Base-by-base conservation (phyloP, 352 stramenopile genomes). In the Phytophthora syringae region DNA sequence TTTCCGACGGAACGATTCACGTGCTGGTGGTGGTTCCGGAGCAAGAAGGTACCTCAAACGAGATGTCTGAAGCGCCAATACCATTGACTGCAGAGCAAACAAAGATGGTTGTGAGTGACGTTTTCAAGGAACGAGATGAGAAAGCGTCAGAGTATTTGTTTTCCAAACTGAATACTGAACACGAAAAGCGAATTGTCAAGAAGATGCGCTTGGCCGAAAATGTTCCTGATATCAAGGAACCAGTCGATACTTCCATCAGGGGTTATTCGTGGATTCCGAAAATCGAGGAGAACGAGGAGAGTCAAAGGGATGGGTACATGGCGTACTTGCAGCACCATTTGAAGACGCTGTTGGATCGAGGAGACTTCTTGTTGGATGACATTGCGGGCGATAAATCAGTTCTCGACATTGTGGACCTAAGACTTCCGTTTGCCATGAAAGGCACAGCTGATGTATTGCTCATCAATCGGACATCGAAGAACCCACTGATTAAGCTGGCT, bases 401-500 rank as follows among this genome's bases (percentile, higher is more conserved):
- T 20, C 59, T 70, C 18, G 40, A n/a, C 7, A 60, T 68, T 60
- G 57, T 62, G 15, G 64, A 74, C 25, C 50, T 64, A 48, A 53
- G 69, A 60, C 68, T 73, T 60, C 58, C 64, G 34, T 76, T 79
- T 43, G 37, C 43, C 47, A 49, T 80, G 52, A 68, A 72, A 9
- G 59, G 67, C 39, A 77, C 67, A 39, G 72, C 72, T 24, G 63
- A 72, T 49, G 52, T 80, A 13, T 70, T 76, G 28, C 52, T 76
- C 0, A 39, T 78, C 12, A 74, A 74, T 57, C 48, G 58, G 58
- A 65, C 10, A 68, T 11, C 52, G 49, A 74, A 64, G 52, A 64
- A 67, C 52, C 64, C 39, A 60, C 55, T 67, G 37, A 64, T 39
- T 6, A 60, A 57, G 57, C 30, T 80, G 42, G 58, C 72, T 64